phyloP scores from a whole-genome alignment of 176 grass and related monocot species.

The Phoenix roebelenii region DNA sequence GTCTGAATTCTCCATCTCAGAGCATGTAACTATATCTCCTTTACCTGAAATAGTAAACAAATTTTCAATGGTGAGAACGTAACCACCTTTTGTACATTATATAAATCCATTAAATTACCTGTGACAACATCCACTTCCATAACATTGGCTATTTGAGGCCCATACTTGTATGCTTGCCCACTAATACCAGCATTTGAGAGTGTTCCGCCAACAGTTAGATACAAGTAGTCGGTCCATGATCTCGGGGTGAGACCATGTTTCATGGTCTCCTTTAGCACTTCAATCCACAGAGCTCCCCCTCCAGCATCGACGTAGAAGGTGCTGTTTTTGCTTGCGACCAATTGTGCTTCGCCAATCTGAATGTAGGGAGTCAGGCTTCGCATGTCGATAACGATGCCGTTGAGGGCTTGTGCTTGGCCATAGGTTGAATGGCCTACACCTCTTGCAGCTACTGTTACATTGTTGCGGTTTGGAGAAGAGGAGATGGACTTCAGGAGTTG shows the following conservation, averaged over 20 bases:
- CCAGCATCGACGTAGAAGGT: neutral
- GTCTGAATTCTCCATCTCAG: neutral
- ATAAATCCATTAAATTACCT: neutral
- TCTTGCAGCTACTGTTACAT: conserved; percentile 1
- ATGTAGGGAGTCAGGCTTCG: neutral
- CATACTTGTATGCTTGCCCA: conserved; percentile 3
- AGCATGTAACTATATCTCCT: neutral
- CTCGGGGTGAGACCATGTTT: neutral
- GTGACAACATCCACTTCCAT: conserved; percentile 7
- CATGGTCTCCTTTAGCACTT: neutral
- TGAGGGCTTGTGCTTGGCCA: conserved; percentile 3
- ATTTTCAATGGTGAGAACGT: too few relatives aligned
- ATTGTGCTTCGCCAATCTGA: too few relatives aligned
- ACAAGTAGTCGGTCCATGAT: conserved; percentile 12
- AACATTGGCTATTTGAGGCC: conserved; percentile 14
- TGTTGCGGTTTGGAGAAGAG: neutral
- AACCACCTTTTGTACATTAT: too few relatives aligned
- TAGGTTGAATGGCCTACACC: conserved; percentile 5
- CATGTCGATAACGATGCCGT: conserved; percentile 2
- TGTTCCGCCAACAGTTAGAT: conserved; percentile 6
- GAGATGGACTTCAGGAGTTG: conserved; percentile 9
- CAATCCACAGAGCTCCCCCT: conserved; percentile 3
- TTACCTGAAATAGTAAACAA: neutral
- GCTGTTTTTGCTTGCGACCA: neutral
- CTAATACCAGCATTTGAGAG: conserved; percentile 7